Conservation (phyloP, 768 basidiomycete genomes). For the Tricholoma saponaceum region DNA sequence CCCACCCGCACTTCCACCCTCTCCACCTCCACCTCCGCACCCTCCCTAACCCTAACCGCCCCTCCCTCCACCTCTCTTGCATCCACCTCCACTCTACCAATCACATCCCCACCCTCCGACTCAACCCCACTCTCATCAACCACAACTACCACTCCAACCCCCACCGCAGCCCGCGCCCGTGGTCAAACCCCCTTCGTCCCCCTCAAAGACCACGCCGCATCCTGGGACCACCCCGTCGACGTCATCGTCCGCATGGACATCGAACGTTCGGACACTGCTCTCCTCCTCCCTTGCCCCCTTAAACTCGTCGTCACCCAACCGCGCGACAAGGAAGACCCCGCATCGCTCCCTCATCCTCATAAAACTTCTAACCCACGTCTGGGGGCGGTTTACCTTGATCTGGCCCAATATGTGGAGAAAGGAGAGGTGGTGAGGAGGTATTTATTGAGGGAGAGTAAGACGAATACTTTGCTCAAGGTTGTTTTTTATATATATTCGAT, state of each 20-base stretch:
- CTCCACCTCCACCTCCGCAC: not conserved
- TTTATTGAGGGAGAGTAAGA: constrained; percentile 68
- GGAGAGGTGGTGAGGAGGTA: constrained; percentile 59
- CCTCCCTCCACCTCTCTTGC: constrained; percentile 10
- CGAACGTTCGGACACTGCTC: constrained; percentile 39
- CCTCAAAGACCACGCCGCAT: constrained; percentile 61
- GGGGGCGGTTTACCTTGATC: constrained; percentile 64
- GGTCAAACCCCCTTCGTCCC: constrained; percentile 59
- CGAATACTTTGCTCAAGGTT: constrained; percentile 76
- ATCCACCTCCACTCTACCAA: constrained; percentile 3
- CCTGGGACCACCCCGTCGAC: constrained; percentile 57
- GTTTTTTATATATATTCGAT: no score
- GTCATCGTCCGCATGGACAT: constrained; percentile 58
- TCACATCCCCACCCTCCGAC: constrained; percentile 1
- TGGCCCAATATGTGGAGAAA: constrained; percentile 70
- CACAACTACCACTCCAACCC: constrained; percentile 8
- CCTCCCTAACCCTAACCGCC: constrained; percentile 6
- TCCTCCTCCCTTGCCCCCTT: constrained; percentile 56
- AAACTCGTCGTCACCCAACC: constrained; percentile 65
- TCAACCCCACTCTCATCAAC: not conserved
- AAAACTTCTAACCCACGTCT: constrained; percentile 44
- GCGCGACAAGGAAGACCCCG: constrained; percentile 51
- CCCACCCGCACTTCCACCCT: not conserved
- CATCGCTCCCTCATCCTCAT: not conserved
- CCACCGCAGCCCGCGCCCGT: constrained; percentile 31